Conservation (phyloP, 805 yeast genomes). For the Isabelozyma pseudorhagii region DNA sequence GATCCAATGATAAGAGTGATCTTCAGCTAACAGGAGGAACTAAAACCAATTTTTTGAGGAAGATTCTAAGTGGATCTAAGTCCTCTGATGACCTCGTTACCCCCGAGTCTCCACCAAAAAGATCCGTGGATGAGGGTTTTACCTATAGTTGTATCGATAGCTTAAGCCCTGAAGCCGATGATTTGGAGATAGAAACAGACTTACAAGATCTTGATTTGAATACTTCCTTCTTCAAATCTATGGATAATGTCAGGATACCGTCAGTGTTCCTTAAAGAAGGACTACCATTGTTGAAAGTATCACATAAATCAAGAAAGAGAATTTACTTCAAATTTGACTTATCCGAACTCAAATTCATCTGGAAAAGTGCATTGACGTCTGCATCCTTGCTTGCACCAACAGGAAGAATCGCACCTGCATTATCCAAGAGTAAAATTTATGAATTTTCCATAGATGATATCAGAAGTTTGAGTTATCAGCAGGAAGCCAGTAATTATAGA, state of each 20-base stretch:
- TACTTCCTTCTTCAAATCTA: constrained; percentile 7
- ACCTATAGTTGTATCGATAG: not conserved
- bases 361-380: constrained; percentile 41
- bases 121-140: not conserved
- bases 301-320: constrained; percentile 65
- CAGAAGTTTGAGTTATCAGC: constrained; percentile 56
- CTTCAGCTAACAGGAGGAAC: not conserved
- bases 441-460: constrained; percentile 57
- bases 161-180: not conserved
- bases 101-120: not conserved
- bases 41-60: not conserved
- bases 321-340: constrained; percentile 56
- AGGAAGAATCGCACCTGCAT: constrained; percentile 10
- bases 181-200: not conserved
- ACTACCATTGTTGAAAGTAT: constrained; percentile 60
- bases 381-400: constrained; percentile 9
- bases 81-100: not conserved
- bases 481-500: constrained; percentile 77
- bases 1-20: not conserved
- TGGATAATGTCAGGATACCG: constrained; percentile 30
- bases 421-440: constrained; percentile 28
- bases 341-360: constrained; percentile 49
- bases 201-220: constrained; percentile 7
- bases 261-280: constrained; percentile 54
- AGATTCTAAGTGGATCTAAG: not conserved